phyloP scores from a whole-genome alignment of 1,284 basidiomycete genomes.

The Butyriboletus regius region DNA sequence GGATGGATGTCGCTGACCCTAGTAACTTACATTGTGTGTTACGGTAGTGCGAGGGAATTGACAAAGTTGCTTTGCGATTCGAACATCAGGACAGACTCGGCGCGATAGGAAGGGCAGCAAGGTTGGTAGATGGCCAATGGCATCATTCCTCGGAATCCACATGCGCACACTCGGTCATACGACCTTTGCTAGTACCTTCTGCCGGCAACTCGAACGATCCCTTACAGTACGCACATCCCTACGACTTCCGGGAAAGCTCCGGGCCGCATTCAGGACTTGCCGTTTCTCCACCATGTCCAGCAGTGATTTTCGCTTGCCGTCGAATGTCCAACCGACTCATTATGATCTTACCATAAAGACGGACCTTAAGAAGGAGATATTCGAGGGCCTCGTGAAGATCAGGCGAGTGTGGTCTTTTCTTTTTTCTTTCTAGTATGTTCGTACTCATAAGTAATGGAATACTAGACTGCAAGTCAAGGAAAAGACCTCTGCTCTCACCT shows the following conservation, averaged over 20 bases:
- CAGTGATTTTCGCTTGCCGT: constrained; percentile 64
- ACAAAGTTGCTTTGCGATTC: not conserved
- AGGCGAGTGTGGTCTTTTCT: constrained; percentile 38
- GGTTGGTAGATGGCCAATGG: constrained; percentile 7
- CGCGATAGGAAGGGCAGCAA: not conserved
- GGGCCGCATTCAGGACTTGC: constrained; percentile 4
- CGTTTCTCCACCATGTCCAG: constrained; percentile 17
- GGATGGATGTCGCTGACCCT: not conserved
- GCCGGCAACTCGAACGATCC: not conserved
- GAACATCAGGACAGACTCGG: not conserved
- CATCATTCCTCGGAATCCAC: constrained; percentile 7
- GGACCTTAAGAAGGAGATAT: constrained; percentile 67
- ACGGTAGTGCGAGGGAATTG: not conserved
- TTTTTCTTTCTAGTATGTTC: not conserved
- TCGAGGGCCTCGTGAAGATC: constrained; percentile 74
- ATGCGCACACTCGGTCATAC: constrained; percentile 3
- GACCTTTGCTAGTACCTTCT: not conserved
- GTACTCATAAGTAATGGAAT: constrained; percentile 3
- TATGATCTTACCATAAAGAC: constrained; percentile 83
- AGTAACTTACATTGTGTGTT: not conserved
- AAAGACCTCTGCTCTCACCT: constrained; percentile 59
- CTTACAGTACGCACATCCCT: not conserved
- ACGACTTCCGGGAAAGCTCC: constrained; percentile 1
- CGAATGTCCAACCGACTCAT: constrained; percentile 67
- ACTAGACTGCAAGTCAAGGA: constrained; percentile 64